phyloP scores from a whole-genome alignment of 2,329 filamentous ascomycete genomes.

The Huntiella abstrusa region DNA sequence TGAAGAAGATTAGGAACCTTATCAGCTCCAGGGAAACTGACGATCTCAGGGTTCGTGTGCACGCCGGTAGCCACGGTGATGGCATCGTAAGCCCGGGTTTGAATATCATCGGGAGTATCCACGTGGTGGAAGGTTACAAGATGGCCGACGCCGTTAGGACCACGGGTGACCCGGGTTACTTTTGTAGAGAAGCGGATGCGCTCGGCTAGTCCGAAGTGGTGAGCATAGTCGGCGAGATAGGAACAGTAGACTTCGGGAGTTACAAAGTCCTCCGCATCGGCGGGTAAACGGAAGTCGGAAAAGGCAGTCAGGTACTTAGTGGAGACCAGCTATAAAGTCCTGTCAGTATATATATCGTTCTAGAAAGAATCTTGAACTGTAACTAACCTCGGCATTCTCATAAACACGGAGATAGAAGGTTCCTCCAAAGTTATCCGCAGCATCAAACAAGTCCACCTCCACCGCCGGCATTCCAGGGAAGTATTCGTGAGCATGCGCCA shows the following conservation, averaged over 20 bases:
- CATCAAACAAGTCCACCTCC: conserved; percentile 26
- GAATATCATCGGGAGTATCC: conserved; percentile 10
- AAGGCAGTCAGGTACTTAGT: conserved; percentile 32
- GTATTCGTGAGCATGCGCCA: conserved; percentile 21
- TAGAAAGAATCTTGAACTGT: not conserved
- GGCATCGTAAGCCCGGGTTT: conserved; percentile 21
- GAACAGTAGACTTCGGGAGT: conserved; percentile 21
- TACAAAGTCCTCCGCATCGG: conserved; percentile 26
- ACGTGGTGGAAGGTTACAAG: conserved; percentile 9
- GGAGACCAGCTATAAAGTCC: conserved; percentile 23
- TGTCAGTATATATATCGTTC: not conserved
- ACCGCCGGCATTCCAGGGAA: conserved; percentile 20
- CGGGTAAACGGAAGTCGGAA: conserved; percentile 27
- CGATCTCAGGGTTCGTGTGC: conserved; percentile 23
- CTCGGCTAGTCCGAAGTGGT: conserved; percentile 20
- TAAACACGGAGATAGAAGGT: conserved; percentile 29
- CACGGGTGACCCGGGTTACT: conserved; percentile 10
- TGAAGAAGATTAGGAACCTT: conserved; percentile 18
- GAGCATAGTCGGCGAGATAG: conserved; percentile 25
- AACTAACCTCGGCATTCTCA: conserved; percentile 25
- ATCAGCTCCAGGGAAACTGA: conserved; percentile 22
- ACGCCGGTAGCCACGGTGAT: conserved; percentile 27
- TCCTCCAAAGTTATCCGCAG: conserved; percentile 24
- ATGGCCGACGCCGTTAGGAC: not conserved
- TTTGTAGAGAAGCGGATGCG: conserved; percentile 18